phyloP scores from a whole-genome alignment of 1,284 basidiomycete genomes.

The Veloporphyrellus conicus region DNA sequence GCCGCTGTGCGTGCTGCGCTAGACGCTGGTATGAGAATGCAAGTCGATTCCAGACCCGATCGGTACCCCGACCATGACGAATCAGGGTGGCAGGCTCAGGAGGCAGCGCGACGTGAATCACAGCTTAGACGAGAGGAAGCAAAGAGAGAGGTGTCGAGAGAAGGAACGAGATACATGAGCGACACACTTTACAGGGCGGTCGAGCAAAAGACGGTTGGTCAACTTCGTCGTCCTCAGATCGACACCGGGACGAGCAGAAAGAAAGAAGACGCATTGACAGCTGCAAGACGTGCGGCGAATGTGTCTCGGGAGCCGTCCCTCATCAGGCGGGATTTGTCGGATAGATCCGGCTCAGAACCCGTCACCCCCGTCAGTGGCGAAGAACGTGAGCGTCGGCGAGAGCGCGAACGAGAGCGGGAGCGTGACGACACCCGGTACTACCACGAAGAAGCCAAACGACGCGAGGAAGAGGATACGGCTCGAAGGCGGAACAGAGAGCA shows the following conservation, averaged over 20 bases:
- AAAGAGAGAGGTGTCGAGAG: conserved; percentile 24
- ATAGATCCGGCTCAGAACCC: conserved; percentile 25
- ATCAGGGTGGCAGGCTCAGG: conserved; percentile 38
- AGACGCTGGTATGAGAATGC: conserved; percentile 19
- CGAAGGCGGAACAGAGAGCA: conserved; percentile 40
- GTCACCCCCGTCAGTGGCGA: conserved; percentile 28
- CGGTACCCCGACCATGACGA: conserved; percentile 35
- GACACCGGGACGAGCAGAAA: conserved; percentile 25
- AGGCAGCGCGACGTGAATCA: conserved; percentile 36
- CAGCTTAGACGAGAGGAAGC: conserved; percentile 27
- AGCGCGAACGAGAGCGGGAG: conserved; percentile 23
- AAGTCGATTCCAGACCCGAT: conserved; percentile 27
- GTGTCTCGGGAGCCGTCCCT: conserved; percentile 25
- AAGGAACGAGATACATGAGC: conserved; percentile 13
- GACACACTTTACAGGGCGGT: conserved; percentile 23
- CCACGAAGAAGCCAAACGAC: conserved; percentile 26
- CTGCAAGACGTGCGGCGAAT: conserved; percentile 26
- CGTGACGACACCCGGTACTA: conserved; percentile 18
- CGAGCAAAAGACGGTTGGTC: conserved; percentile 21
- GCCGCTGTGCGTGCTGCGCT: conserved; percentile 17
- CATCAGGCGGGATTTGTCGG: conserved; percentile 26
- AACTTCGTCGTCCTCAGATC: conserved; percentile 24
- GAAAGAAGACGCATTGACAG: conserved; percentile 25
- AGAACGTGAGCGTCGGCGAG: conserved; percentile 27
- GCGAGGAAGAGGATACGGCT: conserved; percentile 33